Evolutionary conservation across 2,329 filamentous ascomycete species (phyloP).

Genomic region (Leptodontidium sp.): DNA sequence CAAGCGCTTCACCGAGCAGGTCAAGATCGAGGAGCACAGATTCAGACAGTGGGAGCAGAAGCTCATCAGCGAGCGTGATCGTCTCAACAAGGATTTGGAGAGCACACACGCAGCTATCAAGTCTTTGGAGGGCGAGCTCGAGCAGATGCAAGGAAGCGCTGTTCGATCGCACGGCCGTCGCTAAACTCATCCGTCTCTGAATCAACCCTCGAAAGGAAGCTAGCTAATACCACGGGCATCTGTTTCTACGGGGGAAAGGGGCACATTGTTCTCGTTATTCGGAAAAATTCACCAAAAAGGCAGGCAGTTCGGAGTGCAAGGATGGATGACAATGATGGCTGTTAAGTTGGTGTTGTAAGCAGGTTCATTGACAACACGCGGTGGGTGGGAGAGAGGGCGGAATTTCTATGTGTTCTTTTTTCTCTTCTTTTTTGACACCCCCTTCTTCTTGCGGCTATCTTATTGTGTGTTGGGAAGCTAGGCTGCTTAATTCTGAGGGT

Average conservation of each 20-base stretch:
- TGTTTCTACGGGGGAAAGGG: slow-evolving; percentile 4
- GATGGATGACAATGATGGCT: slow-evolving; percentile 26
- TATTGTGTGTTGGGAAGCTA: slow-evolving; percentile 30
- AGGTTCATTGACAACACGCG: slow-evolving; percentile 40
- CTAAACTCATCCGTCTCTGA: slow-evolving; percentile 55
- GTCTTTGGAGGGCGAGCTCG: slow-evolving; percentile 89
- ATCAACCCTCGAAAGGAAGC: slow-evolving; percentile 6
- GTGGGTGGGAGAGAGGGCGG: background rate
- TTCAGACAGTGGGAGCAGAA: slow-evolving; percentile 99
- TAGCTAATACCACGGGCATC: slow-evolving; percentile 19
- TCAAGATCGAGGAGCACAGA: slow-evolving; percentile 99
- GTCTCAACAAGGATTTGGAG: slow-evolving; percentile 99
- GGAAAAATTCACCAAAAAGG: slow-evolving; percentile 20
- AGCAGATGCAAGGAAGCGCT: slow-evolving; percentile 88
- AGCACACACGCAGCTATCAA: slow-evolving; percentile 95
- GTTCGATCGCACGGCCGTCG: slow-evolving; percentile 93
- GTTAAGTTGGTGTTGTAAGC: slow-evolving; percentile 39
- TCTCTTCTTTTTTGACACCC: slow-evolving; percentile 35
- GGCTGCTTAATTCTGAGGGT: slow-evolving; percentile 38
- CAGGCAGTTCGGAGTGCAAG: slow-evolving; percentile 27
- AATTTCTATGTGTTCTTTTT: slow-evolving; percentile 24
- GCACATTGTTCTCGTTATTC: slow-evolving; percentile 11
- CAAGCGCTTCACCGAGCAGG: slow-evolving; percentile 99
- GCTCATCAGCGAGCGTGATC: slow-evolving; percentile 97
- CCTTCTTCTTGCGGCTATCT: slow-evolving; percentile 29